Conservation (phyloP, 1,139 yeast species). For the Suhomyces wounanorum region DNA sequence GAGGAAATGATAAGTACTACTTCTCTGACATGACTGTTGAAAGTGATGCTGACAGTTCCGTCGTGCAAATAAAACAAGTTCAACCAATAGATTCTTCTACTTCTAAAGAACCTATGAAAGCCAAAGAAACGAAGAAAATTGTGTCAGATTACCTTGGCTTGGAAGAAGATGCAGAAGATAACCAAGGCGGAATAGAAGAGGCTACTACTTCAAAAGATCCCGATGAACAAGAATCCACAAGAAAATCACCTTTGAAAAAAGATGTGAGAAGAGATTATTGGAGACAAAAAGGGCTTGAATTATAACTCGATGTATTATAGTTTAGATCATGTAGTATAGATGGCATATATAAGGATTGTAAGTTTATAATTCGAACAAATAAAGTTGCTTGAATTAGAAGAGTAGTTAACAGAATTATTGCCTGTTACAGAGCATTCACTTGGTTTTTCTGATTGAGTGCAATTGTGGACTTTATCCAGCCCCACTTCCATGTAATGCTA, state of each 20-base stretch:
- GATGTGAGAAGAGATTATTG: slow-evolving; percentile 44
- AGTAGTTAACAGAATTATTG: no score
- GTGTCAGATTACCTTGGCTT: slow-evolving; percentile 33
- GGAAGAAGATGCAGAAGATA: slow-evolving; percentile 16
- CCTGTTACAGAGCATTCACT: no score
- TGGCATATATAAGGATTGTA: slow-evolving; percentile 1
- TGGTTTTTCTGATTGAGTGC: no score
- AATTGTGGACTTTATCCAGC: no score
- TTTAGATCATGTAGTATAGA: slow-evolving; percentile 2
- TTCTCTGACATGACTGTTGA: slow-evolving; percentile 48
- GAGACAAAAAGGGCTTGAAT: slow-evolving; percentile 47
- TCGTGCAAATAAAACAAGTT: not conserved
- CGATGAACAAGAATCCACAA: slow-evolving; percentile 17
- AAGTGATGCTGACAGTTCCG: slow-evolving; percentile 31
- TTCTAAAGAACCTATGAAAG: slow-evolving; percentile 6
- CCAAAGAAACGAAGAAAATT: slow-evolving; percentile 20
- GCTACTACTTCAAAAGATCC: slow-evolving; percentile 17
- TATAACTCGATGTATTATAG: slow-evolving; percentile 14
- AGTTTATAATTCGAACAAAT: not conserved
- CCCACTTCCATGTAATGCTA: no score
- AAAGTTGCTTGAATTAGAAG: not conserved
- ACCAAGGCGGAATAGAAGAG: slow-evolving; percentile 16
- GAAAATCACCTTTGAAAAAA: slow-evolving; percentile 31
- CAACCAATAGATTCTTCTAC: not conserved
- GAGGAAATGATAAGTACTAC: slow-evolving; percentile 42